These are phyloP conservation scores for Pleurotus djamor DNA, from an alignment of 768 basidiomycete species.

Conservation along the genomic window DNA sequence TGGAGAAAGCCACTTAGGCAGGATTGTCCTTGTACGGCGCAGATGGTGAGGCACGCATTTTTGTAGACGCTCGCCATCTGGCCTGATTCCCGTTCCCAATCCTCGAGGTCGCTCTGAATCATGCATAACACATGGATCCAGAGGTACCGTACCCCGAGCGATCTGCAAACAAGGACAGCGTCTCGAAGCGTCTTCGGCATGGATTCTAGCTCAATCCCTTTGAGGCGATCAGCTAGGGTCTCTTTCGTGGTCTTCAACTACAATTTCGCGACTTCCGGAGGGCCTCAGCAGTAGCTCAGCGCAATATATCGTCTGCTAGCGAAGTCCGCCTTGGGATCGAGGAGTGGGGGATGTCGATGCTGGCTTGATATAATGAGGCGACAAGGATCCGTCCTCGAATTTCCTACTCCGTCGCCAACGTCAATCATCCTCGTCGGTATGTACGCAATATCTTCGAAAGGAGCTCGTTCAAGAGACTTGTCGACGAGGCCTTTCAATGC, in stretches of 20 bases:
- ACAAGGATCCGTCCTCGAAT: background rate
- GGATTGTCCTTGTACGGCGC: background rate
- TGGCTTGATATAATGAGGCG: background rate
- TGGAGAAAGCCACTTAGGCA: background rate
- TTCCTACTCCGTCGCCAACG: background rate
- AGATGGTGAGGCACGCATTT: background rate
- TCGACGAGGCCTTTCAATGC: background rate
- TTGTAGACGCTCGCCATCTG: slow-evolving; percentile 1
- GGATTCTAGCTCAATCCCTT: background rate
- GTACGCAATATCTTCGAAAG: background rate
- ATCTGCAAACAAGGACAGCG: background rate
- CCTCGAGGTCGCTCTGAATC: background rate
- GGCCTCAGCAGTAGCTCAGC: slow-evolving; percentile 1
- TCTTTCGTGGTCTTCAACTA: background rate
- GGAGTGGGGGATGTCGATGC: background rate
- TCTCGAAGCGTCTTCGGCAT: background rate
- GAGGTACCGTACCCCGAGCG: background rate
- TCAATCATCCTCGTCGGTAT: background rate
- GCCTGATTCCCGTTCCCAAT: background rate
- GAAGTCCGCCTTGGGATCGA: background rate
- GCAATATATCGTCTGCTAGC: background rate
- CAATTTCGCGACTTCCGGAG: background rate
- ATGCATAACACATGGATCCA: background rate
- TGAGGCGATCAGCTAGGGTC: background rate
- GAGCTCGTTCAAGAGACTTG: background rate